These are phyloP conservation scores for Fusarium nurragi DNA, from an alignment of 2,329 filamentous ascomycete genomes.

Conservation along the genomic window DNA sequence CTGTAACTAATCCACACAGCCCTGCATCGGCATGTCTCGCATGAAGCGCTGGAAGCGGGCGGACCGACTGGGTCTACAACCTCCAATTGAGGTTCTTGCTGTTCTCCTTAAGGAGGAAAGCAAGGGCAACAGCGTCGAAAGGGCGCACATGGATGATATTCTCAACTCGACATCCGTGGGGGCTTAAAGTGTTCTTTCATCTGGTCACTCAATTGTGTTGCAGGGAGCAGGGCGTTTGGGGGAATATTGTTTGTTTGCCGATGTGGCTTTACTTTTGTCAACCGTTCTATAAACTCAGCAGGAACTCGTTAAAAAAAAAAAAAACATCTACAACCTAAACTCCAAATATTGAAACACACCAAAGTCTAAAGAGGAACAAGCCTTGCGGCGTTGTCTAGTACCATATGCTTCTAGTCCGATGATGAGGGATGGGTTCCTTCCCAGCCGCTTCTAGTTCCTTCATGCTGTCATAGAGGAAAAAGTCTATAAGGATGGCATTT, in stretches of 20 bases:
- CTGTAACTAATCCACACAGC: conserved; percentile 54
- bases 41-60: conserved; percentile 90
- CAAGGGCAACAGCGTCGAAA: conserved; percentile 66
- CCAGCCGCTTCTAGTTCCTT: conserved; percentile 79
- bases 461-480: conserved; percentile 94
- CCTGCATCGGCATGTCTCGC: conserved; percentile 85
- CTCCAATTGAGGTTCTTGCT: conserved; percentile 89
- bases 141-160: conserved; percentile 78
- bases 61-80: conserved; percentile 80
- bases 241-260: conserved; percentile 24
- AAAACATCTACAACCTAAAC: conserved; percentile 35
- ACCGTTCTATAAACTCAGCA: conserved; percentile 24
- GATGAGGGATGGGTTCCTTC: conserved; percentile 73
- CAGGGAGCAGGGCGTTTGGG: conserved; percentile 38
- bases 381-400: conserved; percentile 64
- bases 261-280: conserved; percentile 29
- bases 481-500: conserved; percentile 96
- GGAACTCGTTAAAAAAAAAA: conserved; percentile 20
- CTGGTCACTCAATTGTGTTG: conserved; percentile 19
- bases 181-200: conserved; percentile 37
- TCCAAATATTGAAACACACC: conserved; percentile 8
- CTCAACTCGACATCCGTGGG: conserved; percentile 60
- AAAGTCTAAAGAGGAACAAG: conserved; percentile 11
- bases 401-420: conserved; percentile 93
- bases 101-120: conserved; percentile 79